These are phyloP conservation scores for Penicillium sp. DNA, from an alignment of 2,329 filamentous ascomycete genomes.

Conservation along the genomic window DNA sequence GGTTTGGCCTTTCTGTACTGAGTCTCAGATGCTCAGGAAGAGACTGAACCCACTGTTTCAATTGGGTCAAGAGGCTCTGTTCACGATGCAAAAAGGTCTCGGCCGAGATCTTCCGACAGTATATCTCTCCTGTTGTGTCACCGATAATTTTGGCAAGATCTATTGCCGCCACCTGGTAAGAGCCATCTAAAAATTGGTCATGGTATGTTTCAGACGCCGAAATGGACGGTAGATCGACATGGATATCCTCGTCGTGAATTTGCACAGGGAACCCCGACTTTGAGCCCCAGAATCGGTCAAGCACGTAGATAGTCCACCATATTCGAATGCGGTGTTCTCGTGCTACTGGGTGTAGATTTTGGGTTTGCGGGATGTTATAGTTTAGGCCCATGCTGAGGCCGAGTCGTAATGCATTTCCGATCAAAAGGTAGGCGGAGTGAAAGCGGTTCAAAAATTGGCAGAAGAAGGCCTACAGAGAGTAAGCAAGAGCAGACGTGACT, in stretches of 20 bases:
- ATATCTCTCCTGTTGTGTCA: conserved; percentile 25
- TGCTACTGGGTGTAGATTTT: conserved; percentile 33
- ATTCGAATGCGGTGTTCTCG: conserved; percentile 30
- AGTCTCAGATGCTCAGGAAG: conserved; percentile 29
- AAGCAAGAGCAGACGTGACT: neutral
- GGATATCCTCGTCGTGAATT: conserved; percentile 47
- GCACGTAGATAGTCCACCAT: conserved; percentile 35
- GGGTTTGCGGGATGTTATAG: conserved; percentile 30
- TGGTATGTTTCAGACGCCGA: conserved; percentile 17
- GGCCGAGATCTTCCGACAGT: conserved; percentile 25
- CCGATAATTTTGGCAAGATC: conserved; percentile 31
- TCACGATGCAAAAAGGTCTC: conserved; percentile 35
- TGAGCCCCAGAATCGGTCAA: conserved; percentile 45
- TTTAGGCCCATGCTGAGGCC: conserved; percentile 43
- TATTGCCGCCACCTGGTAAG: conserved; percentile 30
- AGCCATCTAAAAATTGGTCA: conserved; percentile 33
- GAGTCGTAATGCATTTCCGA: conserved; percentile 38
- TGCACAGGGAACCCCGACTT: conserved; percentile 48
- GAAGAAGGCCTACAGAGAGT: conserved; percentile 22
- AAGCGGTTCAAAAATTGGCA: conserved; percentile 31
- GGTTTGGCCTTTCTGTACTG: conserved; percentile 12
- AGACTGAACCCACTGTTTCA: conserved; percentile 31
- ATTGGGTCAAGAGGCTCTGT: conserved; percentile 32
- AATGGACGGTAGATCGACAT: conserved; percentile 33
- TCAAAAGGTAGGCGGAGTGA: conserved; percentile 30